phyloP scores from a whole-genome alignment of 768 basidiomycete genomes.

The Pholiota conissans region DNA sequence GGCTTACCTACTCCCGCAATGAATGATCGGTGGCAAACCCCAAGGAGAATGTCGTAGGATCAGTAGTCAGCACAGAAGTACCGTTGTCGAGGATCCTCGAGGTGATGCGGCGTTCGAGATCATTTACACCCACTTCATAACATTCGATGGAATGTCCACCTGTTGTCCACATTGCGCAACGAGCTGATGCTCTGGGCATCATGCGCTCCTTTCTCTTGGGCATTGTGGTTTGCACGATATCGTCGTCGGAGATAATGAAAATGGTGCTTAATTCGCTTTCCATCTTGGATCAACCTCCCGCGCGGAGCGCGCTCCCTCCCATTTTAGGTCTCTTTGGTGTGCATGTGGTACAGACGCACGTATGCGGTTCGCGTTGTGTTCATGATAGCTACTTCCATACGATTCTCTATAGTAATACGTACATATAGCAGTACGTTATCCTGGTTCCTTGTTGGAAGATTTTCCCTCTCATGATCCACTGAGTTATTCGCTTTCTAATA shows the following conservation, averaged over 20 bases:
- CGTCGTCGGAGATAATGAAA: not conserved
- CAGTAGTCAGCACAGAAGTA: not conserved
- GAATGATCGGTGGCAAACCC: not conserved
- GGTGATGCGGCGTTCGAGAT: not conserved
- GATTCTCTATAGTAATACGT: not conserved
- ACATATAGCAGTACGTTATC: too few relatives aligned
- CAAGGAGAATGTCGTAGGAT: not conserved
- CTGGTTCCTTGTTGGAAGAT: not conserved
- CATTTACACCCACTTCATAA: not conserved
- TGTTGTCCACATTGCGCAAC: not conserved
- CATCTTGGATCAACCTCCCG: not conserved
- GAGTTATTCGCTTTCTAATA: not conserved
- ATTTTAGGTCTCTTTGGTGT: not conserved
- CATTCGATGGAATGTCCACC: not conserved
- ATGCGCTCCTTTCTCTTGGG: not conserved
- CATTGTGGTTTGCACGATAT: not conserved
- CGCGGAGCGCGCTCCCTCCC: not conserved
- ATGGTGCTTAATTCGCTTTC: not conserved
- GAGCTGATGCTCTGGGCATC: not conserved
- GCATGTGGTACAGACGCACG: not conserved
- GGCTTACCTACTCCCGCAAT: not conserved
- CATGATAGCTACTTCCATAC: not conserved
- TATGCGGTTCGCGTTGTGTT: not conserved
- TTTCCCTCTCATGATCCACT: not conserved
- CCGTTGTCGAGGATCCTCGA: not conserved